Evolutionary conservation across 768 basidiomycete species (phyloP), one percentile per base, ranked within the genome.

Genomic region (Xanthoconium purpureum): DNA sequence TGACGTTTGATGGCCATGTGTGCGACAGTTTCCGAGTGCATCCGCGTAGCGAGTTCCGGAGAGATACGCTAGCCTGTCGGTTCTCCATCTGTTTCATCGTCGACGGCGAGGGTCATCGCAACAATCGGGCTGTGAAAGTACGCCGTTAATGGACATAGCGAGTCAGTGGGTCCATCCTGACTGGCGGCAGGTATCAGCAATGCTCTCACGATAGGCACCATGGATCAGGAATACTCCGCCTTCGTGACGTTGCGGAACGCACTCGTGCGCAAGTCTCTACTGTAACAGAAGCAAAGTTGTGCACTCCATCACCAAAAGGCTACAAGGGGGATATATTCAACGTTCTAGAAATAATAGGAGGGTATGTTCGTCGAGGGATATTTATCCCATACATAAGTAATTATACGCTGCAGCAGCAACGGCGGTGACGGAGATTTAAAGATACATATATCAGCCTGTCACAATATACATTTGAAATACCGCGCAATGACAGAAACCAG

Each of bases 1-100:
- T 67, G 63, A 65, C 65, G 56, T 65, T 65, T 61, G 67, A 67
- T 65, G 58, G 64, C 64, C 61, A 63, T 61, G 61, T 63, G 60
- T 63, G 57, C 62, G 56, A 33, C 38, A 36, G 47, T 47, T 62
- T 59, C 58, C 54, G 57, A 51, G 54, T 44, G 54, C 47, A 52
- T 40, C 59, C 59, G 58, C 53, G 55, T 67, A 60, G 54, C 64
- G 60, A 66, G 50, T 44, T 52, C 47, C 56, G 63, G 55, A 54
- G 50, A 57, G 57, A 62, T 37, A 61, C 63, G 59, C 47, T 54
- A 18, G 29, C 54, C 40, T 32, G n/a, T 47, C 61, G 44, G 33
- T 32, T 48, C 50, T 46, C 51, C 48, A 66, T 62, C 54, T 58
- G 66, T 68, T 68, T 68, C 65, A 68, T 66, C 65, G 47, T 57